These are phyloP conservation scores for Trichosanthes cucumerina DNA, from an alignment of 306 rosid species.

Conservation along the genomic window DNA sequence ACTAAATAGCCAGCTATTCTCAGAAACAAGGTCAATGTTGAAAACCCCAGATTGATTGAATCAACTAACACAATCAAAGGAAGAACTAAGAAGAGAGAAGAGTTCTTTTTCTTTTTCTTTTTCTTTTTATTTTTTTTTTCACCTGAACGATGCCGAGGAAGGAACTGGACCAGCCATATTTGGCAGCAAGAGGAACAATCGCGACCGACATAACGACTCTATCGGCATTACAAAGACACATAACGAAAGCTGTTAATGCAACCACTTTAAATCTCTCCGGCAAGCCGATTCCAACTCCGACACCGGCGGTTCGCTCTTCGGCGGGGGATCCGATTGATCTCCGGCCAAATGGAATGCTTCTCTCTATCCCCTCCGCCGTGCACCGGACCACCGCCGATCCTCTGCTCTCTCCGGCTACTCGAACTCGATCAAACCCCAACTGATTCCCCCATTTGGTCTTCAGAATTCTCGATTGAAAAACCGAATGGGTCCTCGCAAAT, in stretches of 20 bases:
- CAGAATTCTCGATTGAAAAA: neutral
- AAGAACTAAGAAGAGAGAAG: neutral
- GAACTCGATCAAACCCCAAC: neutral
- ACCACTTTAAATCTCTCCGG: constrained; percentile 86
- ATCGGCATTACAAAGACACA: constrained; percentile 90
- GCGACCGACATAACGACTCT: constrained; percentile 97
- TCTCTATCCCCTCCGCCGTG: constrained; percentile 7
- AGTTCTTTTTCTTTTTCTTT: neutral
- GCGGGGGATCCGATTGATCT: neutral
- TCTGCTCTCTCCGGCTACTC: neutral
- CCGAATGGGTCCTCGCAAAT: neutral
- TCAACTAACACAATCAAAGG: neutral
- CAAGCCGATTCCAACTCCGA: neutral
- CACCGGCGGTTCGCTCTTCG: neutral
- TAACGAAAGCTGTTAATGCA: constrained; percentile 56
- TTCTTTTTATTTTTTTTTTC: neutral
- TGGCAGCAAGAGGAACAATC: constrained; percentile 70
- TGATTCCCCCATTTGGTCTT: neutral
- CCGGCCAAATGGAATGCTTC: neutral
- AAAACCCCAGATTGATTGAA: neutral
- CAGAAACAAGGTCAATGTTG: neutral
- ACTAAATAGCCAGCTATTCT: neutral
- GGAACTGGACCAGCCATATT: constrained; percentile 72
- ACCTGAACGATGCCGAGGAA: constrained; percentile 94
- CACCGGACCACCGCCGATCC: neutral